Base-by-base conservation (phyloP, 495 filamentous ascomycete species). In the Penicillium robsamsonii region DNA sequence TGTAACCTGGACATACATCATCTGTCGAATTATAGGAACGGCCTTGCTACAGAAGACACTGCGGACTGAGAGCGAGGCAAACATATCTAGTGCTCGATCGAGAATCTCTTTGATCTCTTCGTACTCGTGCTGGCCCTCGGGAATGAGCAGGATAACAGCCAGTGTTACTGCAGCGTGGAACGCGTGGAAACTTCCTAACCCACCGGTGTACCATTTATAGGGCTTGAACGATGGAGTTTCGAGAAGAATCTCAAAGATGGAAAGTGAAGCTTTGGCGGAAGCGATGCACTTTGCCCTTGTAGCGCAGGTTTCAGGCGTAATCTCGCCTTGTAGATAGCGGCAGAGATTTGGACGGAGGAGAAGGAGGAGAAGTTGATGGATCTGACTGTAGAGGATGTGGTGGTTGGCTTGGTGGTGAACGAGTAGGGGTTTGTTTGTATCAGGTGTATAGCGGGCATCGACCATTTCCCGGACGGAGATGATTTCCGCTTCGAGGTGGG, bases 171-270 rank as follows among this genome's bases (percentile, higher is more conserved):
- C 70, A 3, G 73, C 70, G 46, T 76, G 73, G 41, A 71, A 71
- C 0, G 73, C 69, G 46, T 75, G 71, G 55, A 76, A 79, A 35
- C 74, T 77, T 4, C 72, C 74, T 0, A 74, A 59, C 1, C 72
- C 72, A 29, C 75, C 69, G 15, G 72, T 76, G 53, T 78, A 79
- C 78, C 78, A 80, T 55, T 69, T 73, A 42, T 75, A 80, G 0
- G 74, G 66, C 5, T 64, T 53, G 50, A 75, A 77, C 10, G 70
- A 58, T 2, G 71, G 56, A 1, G 68, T 68, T 29, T 73, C 70
- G 27, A 69, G 60, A 0, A 79, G 64, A 0, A 63, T 69, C 27
- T 72, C 66, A 49, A 79, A 73, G 22, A 77, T 74, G 1, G 67
- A 52, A 6, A 80, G 63, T 3, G 76, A 68, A 0, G 68, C 68